Evolutionary conservation across 1,284 basidiomycete genomes (phyloP).

Genomic region (Boletus albobrunnescens): DNA sequence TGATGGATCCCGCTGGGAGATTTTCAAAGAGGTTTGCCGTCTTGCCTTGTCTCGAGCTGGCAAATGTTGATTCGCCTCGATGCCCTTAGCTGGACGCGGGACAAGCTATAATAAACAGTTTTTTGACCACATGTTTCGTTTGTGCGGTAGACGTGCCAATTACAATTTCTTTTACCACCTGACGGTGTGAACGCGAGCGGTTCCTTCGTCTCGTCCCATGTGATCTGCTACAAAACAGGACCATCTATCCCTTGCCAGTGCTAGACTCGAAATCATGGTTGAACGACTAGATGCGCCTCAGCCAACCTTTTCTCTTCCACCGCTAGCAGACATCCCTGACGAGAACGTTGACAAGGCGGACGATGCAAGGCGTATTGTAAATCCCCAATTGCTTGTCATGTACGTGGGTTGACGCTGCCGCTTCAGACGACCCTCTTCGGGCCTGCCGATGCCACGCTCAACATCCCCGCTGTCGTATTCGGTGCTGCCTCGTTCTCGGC

Average conservation of each 20-base stretch:
- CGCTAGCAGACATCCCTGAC: conserved; percentile 44
- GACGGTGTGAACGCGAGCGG: neutral
- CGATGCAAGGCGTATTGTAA: conserved; percentile 27
- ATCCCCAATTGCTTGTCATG: neutral
- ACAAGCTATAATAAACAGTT: conserved; percentile 48
- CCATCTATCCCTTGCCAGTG: neutral
- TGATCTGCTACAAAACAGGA: conserved; percentile 13
- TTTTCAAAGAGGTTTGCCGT: conserved; percentile 62
- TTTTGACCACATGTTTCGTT: conserved; percentile 9
- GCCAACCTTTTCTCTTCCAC: conserved; percentile 39
- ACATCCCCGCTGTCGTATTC: conserved; percentile 54
- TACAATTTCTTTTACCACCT: conserved; percentile 3
- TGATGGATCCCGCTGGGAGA: conserved; percentile 64
- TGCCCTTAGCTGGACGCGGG: conserved; percentile 61
- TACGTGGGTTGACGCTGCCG: conserved; percentile 7
- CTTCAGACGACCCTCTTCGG: conserved; percentile 29
- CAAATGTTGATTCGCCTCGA: conserved; percentile 11
- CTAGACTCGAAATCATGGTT: conserved; percentile 34
- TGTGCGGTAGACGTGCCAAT: conserved; percentile 25
- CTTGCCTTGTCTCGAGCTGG: neutral
- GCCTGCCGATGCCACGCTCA: conserved; percentile 29
- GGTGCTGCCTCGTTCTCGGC: conserved; percentile 73
- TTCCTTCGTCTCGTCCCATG: conserved; percentile 9
- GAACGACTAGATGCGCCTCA: conserved; percentile 41
- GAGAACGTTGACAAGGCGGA: conserved; percentile 48